These are phyloP conservation scores for Areca catechu DNA, from an alignment of 176 grass and related monocot genomes.

Conservation along the genomic window DNA sequence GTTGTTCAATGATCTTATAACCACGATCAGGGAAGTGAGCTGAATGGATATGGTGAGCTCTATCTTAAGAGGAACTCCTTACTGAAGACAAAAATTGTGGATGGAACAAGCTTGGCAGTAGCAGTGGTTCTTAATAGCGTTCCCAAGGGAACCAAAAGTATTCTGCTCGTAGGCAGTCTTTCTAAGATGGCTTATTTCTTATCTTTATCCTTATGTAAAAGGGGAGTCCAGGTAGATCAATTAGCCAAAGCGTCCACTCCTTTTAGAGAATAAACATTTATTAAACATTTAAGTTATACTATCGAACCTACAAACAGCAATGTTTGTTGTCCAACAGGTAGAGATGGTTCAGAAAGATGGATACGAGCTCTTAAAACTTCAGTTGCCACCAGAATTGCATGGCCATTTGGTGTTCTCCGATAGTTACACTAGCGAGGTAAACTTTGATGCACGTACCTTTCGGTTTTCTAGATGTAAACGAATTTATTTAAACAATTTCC, in stretches of 20 bases:
- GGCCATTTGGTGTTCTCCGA: conserved; percentile 15
- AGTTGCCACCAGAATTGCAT: conserved; percentile 25
- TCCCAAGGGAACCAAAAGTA: conserved; percentile 24
- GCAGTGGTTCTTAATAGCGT: conserved; percentile 38
- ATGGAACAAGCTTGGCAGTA: conserved; percentile 47
- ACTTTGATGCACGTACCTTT: too few relatives aligned
- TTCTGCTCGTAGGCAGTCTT: conserved; percentile 39
- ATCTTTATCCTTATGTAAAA: conserved; percentile 25
- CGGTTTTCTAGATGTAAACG: too few relatives aligned
- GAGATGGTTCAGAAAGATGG: conserved; percentile 20
- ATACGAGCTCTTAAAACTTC: conserved; percentile 21
- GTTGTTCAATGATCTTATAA: neutral
- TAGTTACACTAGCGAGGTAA: conserved; percentile 31
- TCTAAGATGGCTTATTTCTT: conserved; percentile 28
- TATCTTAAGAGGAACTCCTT: conserved; percentile 38
- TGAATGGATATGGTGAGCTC: conserved; percentile 45
- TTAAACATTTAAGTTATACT: neutral
- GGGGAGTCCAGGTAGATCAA: conserved; percentile 17
- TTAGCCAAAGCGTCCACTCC: neutral
- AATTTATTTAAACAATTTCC: too few relatives aligned
- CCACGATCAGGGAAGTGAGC: conserved; percentile 17
- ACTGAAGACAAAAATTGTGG: conserved; percentile 41
- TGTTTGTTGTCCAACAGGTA: conserved; percentile 19
- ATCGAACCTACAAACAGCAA: too few relatives aligned
- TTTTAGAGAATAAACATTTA: neutral